Base-by-base conservation (phyloP, 2,329 filamentous ascomycete genomes). In the Ophidiomyces ophidiicola region DNA sequence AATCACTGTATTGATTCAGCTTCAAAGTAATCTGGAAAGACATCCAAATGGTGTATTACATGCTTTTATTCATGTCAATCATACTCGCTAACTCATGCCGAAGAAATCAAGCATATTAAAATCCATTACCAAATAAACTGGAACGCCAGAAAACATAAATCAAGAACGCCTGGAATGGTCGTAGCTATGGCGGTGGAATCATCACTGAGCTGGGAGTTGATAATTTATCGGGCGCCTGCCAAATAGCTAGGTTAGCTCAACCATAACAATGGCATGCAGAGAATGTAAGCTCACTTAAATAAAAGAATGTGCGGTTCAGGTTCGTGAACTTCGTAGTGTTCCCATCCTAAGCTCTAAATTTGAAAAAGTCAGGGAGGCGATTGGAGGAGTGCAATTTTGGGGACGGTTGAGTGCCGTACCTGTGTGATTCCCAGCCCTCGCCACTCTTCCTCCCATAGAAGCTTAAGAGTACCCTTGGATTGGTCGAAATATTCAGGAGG, bases 381-480 rank as follows among this genome's bases (percentile, higher is more conserved):
- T 31, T 25, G 12, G 2, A n/a, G n/a, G n/a, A n/a, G n/a, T n/a
- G n/a, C n/a, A n/a, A n/a, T n/a, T n/a, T n/a, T n/a, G n/a, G n/a
- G 39, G 44, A 34, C 44, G 36, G 32, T 19, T 38, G 12, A 24
- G 15, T 26, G 10, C n/a, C 23, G 33, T 67, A 93, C 86, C 78
- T 94, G 88, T 49, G 90, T 98, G 59, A 98, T 98, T 36, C 90
- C 90, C 56, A 98, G 72, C 24, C 82, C 86, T 63, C 90, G 79
- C 90, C 90, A 98, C 67, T 98, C 90, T 50, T 96, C 88, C 62
- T 98, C 90, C 87, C 88, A 94, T 45, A 98, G 67, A 50, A 98
- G 68, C 69, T 96, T 98, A 62, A 98, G 67, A 4, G 88, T 96
- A 46, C 90, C 90, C 63, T 93, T 85, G 37, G 76, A 68, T 36